A percentile compares a stretch with the other conserved stretches of the same genome.
Evolutionary conservation across 2,329 filamentous ascomycete genomes (phyloP).

Genomic region (Catunica adiposa): DNA sequence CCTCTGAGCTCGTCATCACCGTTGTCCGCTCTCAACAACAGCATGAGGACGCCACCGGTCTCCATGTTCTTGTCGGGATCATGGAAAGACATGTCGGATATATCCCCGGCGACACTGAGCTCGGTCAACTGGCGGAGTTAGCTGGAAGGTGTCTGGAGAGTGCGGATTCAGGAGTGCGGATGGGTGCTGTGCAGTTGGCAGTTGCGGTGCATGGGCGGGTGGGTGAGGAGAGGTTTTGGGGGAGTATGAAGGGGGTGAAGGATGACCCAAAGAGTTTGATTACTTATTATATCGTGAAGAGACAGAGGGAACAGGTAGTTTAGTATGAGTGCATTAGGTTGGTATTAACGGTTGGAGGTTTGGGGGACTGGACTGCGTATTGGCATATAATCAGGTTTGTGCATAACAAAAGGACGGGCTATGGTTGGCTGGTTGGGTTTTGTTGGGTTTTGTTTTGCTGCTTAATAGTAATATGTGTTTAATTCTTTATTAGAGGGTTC

Average conservation of each 20-base stretch:
- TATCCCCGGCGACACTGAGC: constrained; percentile 33
- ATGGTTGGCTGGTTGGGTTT: background rate
- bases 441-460: background rate
- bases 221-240: constrained; percentile 50
- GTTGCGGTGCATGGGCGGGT: constrained; percentile 50
- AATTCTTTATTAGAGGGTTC: too few relatives aligned
- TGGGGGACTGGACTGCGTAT: background rate
- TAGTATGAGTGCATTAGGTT: background rate
- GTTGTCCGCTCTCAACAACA: constrained; percentile 32
- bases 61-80: constrained; percentile 45
- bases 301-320: constrained; percentile 35
- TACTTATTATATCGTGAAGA: constrained; percentile 66
- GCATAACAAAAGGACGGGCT: background rate
- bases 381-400: background rate
- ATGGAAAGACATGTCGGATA: constrained; percentile 33
- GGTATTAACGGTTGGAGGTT: background rate
- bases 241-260: constrained; percentile 42
- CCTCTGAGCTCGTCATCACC: constrained; percentile 40
- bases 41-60: constrained; percentile 36
- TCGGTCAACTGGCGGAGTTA: constrained; percentile 34
- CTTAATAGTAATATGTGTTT: background rate
- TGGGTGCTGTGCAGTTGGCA: constrained; percentile 68
- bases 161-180: constrained; percentile 44
- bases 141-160: constrained; percentile 43
- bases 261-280: constrained; percentile 63